A percentile compares a stretch with the other conserved stretches of the same genome.
These are phyloP conservation scores for Priceomyces castillae DNA, from an alignment of 805 yeast species.

Conservation along the genomic window DNA sequence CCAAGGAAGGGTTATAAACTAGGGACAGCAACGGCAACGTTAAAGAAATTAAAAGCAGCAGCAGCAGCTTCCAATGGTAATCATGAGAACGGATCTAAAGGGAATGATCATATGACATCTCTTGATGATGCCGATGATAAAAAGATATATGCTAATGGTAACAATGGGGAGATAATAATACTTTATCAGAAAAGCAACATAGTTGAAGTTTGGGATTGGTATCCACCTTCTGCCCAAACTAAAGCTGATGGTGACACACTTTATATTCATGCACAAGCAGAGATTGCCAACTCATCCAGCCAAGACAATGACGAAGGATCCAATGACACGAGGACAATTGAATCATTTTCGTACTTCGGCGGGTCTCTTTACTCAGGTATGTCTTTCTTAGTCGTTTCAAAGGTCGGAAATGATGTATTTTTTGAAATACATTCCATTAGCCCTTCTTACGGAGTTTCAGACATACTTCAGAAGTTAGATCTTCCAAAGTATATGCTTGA, in stretches of 20 bases:
- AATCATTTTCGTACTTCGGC: conserved; percentile 6
- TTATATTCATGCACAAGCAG: conserved; percentile 16
- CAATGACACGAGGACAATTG: conserved; percentile 5
- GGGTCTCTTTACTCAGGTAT: conserved; percentile 10
- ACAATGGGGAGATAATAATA: conserved; percentile 31
- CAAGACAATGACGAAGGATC: not conserved
- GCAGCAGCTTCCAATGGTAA: conserved; percentile 10
- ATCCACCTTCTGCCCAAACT: conserved; percentile 11
- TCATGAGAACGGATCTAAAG: not conserved
- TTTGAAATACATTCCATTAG: conserved; percentile 6
- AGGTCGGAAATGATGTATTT: too few species aligned
- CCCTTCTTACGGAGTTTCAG: not conserved
- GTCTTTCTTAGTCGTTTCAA: conserved; percentile 6
- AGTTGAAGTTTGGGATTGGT: conserved; percentile 39
- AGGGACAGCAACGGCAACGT: conserved; percentile 41
- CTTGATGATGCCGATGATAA: conserved; percentile 3
- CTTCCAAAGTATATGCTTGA: conserved; percentile 9
- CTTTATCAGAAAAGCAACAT: conserved; percentile 16
- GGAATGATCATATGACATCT: not conserved
- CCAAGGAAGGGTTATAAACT: conserved; percentile 36
- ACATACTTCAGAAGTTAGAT: conserved; percentile 4
- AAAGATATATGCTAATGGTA: conserved; percentile 24
- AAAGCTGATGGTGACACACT: conserved; percentile 25
- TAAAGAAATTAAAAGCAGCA: conserved; percentile 40
- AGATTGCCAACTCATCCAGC: conserved; percentile 4